phyloP scores from a whole-genome alignment of 441 rosid species.

The Iberis amara region DNA sequence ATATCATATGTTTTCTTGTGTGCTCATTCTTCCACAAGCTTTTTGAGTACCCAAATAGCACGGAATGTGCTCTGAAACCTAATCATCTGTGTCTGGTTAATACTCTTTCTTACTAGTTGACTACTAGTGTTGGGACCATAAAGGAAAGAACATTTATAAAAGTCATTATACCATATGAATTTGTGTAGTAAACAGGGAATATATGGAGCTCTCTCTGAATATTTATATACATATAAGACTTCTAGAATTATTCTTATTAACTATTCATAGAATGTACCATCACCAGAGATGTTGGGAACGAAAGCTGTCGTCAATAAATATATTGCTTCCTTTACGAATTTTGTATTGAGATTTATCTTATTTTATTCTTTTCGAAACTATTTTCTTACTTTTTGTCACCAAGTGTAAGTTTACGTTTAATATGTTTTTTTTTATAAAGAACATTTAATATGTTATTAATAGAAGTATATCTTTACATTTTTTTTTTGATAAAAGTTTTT shows the following conservation, averaged over 20 bases:
- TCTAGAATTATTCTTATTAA: background rate
- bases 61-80: constrained; percentile 20
- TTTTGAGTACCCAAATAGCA: background rate
- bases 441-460: too few species aligned
- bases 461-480: too few species aligned
- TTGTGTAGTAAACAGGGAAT: constrained; percentile 22
- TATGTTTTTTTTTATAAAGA: too few species aligned
- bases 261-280: constrained; percentile 13
- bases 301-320: constrained; percentile 19
- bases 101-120: constrained; percentile 17
- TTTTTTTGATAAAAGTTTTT: too few species aligned
- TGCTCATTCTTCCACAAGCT: constrained; percentile 9
- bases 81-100: constrained; percentile 1
- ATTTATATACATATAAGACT: background rate
- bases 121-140: constrained; percentile 27
- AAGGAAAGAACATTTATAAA: constrained; percentile 27
- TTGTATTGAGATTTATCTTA: too few species aligned
- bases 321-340: too few species aligned
- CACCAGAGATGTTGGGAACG: constrained; percentile 17
- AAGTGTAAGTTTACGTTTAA: too few species aligned
- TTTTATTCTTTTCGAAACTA: too few species aligned
- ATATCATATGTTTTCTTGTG: too few species aligned
- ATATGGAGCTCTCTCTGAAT: constrained; percentile 11
- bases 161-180: constrained; percentile 22
- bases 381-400: too few species aligned